These are phyloP conservation scores for Fusarium oxysporum DNA, from an alignment of 2,329 filamentous ascomycete species.

Conservation along the genomic window DNA sequence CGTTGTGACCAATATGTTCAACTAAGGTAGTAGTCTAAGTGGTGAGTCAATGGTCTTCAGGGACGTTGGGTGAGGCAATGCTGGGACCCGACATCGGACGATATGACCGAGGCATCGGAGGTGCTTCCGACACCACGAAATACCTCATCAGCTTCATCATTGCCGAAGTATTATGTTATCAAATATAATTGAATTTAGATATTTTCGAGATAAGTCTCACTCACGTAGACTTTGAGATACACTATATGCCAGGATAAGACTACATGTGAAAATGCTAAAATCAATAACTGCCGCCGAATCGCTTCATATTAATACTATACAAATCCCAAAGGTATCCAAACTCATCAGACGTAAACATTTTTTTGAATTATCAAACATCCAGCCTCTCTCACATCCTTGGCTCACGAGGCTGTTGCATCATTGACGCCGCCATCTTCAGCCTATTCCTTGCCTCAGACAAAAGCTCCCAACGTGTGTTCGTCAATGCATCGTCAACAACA, in stretches of 20 bases:
- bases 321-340: constrained; percentile 15
- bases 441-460: constrained; percentile 43
- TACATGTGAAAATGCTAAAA: not conserved
- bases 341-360: constrained; percentile 2
- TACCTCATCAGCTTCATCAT: not conserved
- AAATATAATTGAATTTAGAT: not conserved
- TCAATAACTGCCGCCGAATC: not conserved
- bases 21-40: not conserved
- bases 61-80: not conserved
- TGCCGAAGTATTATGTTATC: not conserved
- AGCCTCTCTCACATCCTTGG: constrained; percentile 28
- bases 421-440: constrained; percentile 43
- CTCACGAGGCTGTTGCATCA: constrained; percentile 43
- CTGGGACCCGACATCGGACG: constrained; percentile 11
- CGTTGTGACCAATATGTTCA: too few species aligned
- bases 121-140: constrained; percentile 1
- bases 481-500: constrained; percentile 43
- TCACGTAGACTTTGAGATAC: too few species aligned
- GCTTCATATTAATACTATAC: constrained; percentile 1
- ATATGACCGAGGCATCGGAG: constrained; percentile 19
- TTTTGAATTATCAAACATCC: not conserved
- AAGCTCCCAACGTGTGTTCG: constrained; percentile 43
- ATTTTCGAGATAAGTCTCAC: not conserved
- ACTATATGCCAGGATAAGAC: not conserved
- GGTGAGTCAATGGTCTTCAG: not conserved